These are phyloP conservation scores for Starmerella geochares DNA, from an alignment of 805 yeast species.

Conservation along the genomic window DNA sequence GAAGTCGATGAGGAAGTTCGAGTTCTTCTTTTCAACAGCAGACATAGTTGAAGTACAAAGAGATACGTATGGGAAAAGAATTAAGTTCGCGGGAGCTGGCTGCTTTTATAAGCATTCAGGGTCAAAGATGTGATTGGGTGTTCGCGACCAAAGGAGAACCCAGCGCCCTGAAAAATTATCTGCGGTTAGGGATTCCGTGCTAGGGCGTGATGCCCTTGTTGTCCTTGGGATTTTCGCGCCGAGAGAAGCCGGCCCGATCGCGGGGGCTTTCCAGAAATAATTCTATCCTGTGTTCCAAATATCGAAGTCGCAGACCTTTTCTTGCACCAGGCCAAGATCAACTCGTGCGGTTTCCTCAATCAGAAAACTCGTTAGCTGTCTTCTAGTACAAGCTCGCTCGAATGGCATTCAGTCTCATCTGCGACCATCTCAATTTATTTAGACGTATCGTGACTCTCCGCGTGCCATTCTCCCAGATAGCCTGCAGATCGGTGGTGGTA, in stretches of 20 bases:
- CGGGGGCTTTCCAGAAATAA: background rate
- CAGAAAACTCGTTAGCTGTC: no score
- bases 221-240: background rate
- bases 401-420: background rate
- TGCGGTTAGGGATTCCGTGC: slow-evolving; percentile 9
- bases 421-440: background rate
- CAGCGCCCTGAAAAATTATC: slow-evolving; percentile 19
- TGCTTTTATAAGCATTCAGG: slow-evolving; percentile 19
- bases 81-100: slow-evolving; percentile 1
- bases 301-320: background rate
- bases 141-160: background rate
- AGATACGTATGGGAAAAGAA: slow-evolving; percentile 6
- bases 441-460: background rate
- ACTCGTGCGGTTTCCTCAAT: no score
- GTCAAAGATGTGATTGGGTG: slow-evolving; percentile 16
- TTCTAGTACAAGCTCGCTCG: background rate
- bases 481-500: background rate
- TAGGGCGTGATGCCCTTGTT: background rate
- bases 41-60: slow-evolving; percentile 7
- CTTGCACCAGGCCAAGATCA: no score
- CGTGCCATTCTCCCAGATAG: background rate
- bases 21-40: slow-evolving; percentile 13
- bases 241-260: background rate
- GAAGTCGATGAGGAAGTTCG: slow-evolving; percentile 45
- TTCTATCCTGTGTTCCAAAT: background rate